These are phyloP conservation scores for Leishmania tarentolae DNA, from an alignment of 208 protist species.

Conservation along the genomic window DNA sequence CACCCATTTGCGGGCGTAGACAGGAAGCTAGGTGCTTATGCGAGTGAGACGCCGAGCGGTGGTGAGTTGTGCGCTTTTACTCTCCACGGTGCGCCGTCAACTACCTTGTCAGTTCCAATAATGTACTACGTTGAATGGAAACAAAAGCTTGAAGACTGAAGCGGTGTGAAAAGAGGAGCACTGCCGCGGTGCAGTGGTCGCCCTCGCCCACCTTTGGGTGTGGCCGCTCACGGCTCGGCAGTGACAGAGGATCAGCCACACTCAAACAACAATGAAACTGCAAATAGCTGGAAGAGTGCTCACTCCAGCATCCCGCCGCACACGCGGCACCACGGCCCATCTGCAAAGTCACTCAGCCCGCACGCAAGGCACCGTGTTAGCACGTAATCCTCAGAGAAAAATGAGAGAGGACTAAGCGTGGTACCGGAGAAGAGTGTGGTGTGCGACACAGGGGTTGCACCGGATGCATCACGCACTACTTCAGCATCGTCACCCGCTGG, in stretches of 20 bases:
- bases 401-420: constrained; percentile 69
- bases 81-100: neutral
- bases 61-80: neutral
- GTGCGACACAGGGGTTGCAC: constrained; percentile 27
- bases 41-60: neutral
- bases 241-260: neutral
- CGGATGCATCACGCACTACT: neutral
- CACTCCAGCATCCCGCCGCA: constrained; percentile 76
- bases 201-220: neutral
- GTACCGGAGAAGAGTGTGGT: constrained; percentile 76
- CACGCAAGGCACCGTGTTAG: constrained; percentile 66
- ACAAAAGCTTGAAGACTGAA: neutral
- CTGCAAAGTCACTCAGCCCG: constrained; percentile 63
- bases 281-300: neutral
- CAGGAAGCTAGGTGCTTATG: neutral
- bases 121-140: neutral
- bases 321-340: constrained; percentile 64
- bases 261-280: neutral
- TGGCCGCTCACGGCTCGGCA: neutral
- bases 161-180: neutral
- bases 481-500: neutral
- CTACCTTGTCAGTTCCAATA: neutral
- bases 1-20: neutral
- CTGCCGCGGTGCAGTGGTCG: neutral
- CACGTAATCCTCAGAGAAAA: constrained; percentile 60